Conservation (phyloP, 495 filamentous ascomycete species). For the Astrothelium macrocarpum region DNA sequence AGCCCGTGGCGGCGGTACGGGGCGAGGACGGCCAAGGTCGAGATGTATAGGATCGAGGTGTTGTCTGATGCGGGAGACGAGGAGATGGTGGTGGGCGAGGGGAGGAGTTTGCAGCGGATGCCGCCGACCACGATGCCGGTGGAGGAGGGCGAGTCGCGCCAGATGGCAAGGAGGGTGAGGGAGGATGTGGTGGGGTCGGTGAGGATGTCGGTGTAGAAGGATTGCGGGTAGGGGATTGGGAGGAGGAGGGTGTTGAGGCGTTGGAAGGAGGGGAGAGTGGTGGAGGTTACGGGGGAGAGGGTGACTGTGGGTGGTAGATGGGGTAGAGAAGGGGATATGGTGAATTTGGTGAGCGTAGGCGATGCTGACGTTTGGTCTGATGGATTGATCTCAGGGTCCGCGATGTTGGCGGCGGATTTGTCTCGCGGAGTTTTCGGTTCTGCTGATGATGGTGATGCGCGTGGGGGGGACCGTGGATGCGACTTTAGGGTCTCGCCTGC, state of each 20-base stretch:
- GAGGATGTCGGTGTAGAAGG: slow-evolving; percentile 73
- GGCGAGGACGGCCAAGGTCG: slow-evolving; percentile 71
- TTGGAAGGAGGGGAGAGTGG: slow-evolving; percentile 59
- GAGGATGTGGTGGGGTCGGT: slow-evolving; percentile 54
- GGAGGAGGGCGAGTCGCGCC: slow-evolving; percentile 41
- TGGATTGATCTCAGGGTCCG: neutral
- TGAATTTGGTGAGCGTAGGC: slow-evolving; percentile 17
- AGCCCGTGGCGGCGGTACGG: slow-evolving; percentile 73
- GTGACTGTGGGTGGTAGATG: slow-evolving; percentile 28
- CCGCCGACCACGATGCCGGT: slow-evolving; percentile 56
- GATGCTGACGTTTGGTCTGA: neutral
- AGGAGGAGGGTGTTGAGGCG: slow-evolving; percentile 77
- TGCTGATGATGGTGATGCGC: neutral
- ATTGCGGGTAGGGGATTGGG: slow-evolving; percentile 76
- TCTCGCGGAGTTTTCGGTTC: neutral
- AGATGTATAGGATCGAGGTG: slow-evolving; percentile 64
- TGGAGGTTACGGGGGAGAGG: slow-evolving; percentile 24
- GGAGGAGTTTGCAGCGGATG: slow-evolving; percentile 71
- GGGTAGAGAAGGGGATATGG: slow-evolving; percentile 7
- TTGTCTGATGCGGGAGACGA: no score
- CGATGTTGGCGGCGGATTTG: neutral
- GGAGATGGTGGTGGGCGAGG: slow-evolving; percentile 24
- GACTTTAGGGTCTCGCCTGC: slow-evolving; percentile 4
- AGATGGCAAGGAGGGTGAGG: slow-evolving; percentile 70
- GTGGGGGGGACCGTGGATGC: neutral